These are phyloP conservation scores for Mycogone perniciosa DNA, from an alignment of 2,329 filamentous ascomycete species.

Conservation along the genomic window DNA sequence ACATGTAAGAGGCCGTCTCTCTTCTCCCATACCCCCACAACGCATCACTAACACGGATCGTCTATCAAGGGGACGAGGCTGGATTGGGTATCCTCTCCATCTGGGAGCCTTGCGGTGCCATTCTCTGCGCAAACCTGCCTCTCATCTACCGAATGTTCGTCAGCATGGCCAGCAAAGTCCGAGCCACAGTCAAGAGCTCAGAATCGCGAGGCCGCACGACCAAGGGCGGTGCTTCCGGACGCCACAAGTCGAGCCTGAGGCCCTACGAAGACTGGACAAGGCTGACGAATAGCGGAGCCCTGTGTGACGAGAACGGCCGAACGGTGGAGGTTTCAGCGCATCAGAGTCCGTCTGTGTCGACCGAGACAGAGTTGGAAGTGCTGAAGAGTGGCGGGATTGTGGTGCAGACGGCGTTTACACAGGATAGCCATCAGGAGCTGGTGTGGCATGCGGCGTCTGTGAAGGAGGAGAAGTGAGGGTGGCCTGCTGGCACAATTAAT, in stretches of 20 bases:
- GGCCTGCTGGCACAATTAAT: too few relatives aligned
- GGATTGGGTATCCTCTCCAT: slow-evolving; percentile 11
- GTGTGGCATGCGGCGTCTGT: background rate
- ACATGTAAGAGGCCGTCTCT: slow-evolving; percentile 6
- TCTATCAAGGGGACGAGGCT: slow-evolving; percentile 6
- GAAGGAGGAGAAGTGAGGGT: too few relatives aligned
- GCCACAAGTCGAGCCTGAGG: background rate
- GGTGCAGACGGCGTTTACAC: slow-evolving; percentile 10
- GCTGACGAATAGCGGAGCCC: background rate
- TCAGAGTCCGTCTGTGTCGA: background rate
- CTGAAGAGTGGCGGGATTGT: slow-evolving; percentile 4
- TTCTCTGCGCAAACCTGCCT: slow-evolving; percentile 13
- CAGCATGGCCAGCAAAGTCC: background rate
- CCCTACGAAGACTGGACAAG: slow-evolving; percentile 7
- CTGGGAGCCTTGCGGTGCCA: slow-evolving; percentile 15
- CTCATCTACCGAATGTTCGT: slow-evolving; percentile 9
- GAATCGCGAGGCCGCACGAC: slow-evolving; percentile 1
- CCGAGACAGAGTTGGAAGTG: slow-evolving; percentile 2
- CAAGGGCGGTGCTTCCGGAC: background rate
- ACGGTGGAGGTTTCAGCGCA: slow-evolving; percentile 6
- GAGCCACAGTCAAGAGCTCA: background rate
- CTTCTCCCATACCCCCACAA: background rate
- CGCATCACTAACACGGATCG: too few relatives aligned
- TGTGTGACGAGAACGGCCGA: background rate
- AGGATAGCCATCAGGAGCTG: slow-evolving; percentile 8